Evolutionary conservation across 2,329 filamentous ascomycete species (phyloP), one percentile per base, ranked within the genome.

Genomic region (Orbilia blumenaviensis): DNA sequence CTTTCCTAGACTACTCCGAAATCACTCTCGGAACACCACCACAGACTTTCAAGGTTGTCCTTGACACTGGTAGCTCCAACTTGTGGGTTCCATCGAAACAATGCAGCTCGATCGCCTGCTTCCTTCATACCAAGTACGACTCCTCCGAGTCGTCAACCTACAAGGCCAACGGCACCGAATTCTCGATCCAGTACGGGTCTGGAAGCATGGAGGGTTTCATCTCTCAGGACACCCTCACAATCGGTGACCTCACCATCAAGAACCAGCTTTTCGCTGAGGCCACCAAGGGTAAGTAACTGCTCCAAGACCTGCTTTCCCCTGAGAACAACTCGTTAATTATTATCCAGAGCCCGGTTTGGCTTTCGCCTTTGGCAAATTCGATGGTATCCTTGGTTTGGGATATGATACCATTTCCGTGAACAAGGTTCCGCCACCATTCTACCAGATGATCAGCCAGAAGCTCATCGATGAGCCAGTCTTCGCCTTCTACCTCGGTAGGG

Each of bases 371-470:
- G 95, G 95, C 82, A 90, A 93, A 80, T 99, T 99, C 82, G 95
- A 99, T 82, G 95, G 95, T 81, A 99, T 99, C 81, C 86, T 99
- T 78, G 95, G 95, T 82, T 88, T 99, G 77, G 95, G 93, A 78
- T 99, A 92, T 81, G 93, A 98, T 84, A 92, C 91, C 82, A 96
- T 99, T 84, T 94, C 94, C n/a, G 95, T 99, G 81, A 97, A 99
- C 87, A 86, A 89, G 82, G 96, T 99, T 73, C 89, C 93, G 54
- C 95, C 95, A 77, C 95, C 95, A 62, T 97, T 99, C 85, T 98
- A 98, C 88, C 92, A 92, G 84, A 92, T 98, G 91, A 82, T 98
- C 78, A 88, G 97, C 81, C 93, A 98, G 86, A 90, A 89, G 81
- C 88, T 97, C 61, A 85, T 99, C 73, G 95, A 99, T 81, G 91